phyloP scores from a whole-genome alignment of 1,139 yeast species.

The Saccharomyces hybrid region DNA sequence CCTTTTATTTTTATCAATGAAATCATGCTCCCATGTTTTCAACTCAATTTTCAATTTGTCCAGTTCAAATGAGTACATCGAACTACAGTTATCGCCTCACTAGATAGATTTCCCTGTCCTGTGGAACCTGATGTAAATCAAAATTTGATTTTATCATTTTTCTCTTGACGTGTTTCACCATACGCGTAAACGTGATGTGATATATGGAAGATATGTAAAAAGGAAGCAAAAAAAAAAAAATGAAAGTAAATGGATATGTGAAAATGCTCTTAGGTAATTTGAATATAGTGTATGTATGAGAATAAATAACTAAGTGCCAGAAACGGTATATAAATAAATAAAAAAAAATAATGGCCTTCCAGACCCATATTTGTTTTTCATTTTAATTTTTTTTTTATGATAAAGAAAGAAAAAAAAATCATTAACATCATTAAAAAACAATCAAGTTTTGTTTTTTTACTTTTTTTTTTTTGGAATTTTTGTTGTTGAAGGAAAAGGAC shows the following conservation, averaged over 20 bases:
- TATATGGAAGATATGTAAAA: background rate
- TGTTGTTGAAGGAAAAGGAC: background rate
- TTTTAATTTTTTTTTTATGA: background rate
- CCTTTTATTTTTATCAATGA: constrained; percentile 20
- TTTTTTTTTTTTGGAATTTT: background rate
- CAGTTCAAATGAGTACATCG: constrained; percentile 6
- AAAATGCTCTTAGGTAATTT: background rate
- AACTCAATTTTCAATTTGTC: constrained; percentile 22
- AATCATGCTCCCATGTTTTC: constrained; percentile 29
- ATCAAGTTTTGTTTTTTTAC: background rate
- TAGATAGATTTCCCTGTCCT: background rate
- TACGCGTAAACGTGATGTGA: background rate
- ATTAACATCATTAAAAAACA: background rate
- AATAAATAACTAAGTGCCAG: background rate
- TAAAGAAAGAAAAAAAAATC: background rate
- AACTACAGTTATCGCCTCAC: background rate
- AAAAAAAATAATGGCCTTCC: background rate
- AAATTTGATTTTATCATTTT: background rate
- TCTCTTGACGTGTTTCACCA: background rate
- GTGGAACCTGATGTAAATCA: background rate
- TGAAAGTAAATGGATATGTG: background rate
- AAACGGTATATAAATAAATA: background rate
- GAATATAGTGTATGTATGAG: background rate
- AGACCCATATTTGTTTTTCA: background rate
- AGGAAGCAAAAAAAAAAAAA: background rate